Evolutionary conservation across 208 protist genomes (phyloP), one percentile per base, ranked within the genome.

Genomic region (Leishmania major): DNA sequence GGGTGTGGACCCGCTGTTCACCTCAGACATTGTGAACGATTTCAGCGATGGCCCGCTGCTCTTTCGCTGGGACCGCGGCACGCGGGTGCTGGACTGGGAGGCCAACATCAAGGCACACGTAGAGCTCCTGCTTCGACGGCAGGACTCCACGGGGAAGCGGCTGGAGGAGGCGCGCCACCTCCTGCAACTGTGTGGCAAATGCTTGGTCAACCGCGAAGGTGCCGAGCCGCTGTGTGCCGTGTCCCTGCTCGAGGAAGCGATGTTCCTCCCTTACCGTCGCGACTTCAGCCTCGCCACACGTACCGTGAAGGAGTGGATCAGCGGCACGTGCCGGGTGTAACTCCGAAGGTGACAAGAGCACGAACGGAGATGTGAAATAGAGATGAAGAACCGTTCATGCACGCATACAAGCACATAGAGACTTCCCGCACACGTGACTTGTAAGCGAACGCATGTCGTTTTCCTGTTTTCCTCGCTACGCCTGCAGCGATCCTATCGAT

Each of bases 1-100:
- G 2, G 94, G 94, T 43, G 92, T 97, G 8, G 91, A 96, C 69
- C 94, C 94, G 31, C 80, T 97, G 31, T 93, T 97, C 79, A 84
- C 84, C 31, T 88, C 82, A 43, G 84, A 81, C n/a, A 78, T 96
- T 7, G 84, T 91, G 31, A 87, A 97, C 73, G 94, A 97, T 78
- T 97, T 97, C 83, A 91, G 94, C 17, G 78, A 83, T 47, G 94
- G 91, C 0, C 94, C 94, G 35, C 82, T 93, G 71, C 84, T 97
- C 35, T 81, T 84, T 47, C 79, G 82, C 3, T 84, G 88, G 86
- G 76, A 87, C 19, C 60, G 76, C 13, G 47, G 73, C 15, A 74
- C 84, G 67, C 37, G 60, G 28, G 88, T 93, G 13, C 82, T 96
- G 28, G 94, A 97, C 83, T 97, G 94, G 92, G 87, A 93, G 31